These are phyloP conservation scores for Pythium aphanidermatum DNA, from an alignment of 352 stramenopile species.

Conservation along the genomic window DNA sequence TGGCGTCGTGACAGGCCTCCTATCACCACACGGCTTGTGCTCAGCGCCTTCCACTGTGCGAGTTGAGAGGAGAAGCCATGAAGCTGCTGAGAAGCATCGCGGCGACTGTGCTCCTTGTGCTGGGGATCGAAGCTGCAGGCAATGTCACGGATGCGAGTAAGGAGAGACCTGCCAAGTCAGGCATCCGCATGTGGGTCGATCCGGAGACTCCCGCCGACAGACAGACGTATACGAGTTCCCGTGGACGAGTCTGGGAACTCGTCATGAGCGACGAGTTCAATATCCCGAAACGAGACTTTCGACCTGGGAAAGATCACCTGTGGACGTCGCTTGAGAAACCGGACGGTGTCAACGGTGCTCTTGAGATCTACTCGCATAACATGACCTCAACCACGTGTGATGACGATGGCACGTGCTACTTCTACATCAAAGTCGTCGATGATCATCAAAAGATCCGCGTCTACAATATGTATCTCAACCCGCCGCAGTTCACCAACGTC, in stretches of 20 bases:
- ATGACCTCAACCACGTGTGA: conserved; percentile 48
- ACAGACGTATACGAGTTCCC: conserved; percentile 27
- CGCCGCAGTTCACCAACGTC: conserved; percentile 32
- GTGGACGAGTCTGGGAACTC: conserved; percentile 37
- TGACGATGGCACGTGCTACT: conserved; percentile 47
- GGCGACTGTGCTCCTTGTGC: neutral
- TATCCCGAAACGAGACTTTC: conserved; percentile 48
- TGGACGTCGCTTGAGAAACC: no score
- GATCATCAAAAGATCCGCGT: conserved; percentile 30
- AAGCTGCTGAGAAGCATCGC: no score
- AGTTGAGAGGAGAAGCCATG: no score
- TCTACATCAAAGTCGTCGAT: conserved; percentile 45
- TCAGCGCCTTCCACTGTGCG: no score
- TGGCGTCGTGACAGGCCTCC: no score
- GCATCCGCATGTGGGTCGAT: conserved; percentile 44
- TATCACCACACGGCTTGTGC: no score
- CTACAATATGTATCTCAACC: conserved; percentile 49
- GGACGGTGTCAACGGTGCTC: no score
- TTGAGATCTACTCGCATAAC: conserved; percentile 90
- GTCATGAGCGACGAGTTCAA: conserved; percentile 81
- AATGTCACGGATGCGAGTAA: neutral
- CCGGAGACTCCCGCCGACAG: conserved; percentile 26
- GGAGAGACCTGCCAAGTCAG: conserved; percentile 30
- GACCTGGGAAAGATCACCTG: no score
- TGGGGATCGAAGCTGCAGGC: neutral